A percentile compares a stretch with the other conserved stretches of the same genome.
phyloP scores from a whole-genome alignment of 2,329 filamentous ascomycete genomes.

The Xylariaceae sp. region DNA sequence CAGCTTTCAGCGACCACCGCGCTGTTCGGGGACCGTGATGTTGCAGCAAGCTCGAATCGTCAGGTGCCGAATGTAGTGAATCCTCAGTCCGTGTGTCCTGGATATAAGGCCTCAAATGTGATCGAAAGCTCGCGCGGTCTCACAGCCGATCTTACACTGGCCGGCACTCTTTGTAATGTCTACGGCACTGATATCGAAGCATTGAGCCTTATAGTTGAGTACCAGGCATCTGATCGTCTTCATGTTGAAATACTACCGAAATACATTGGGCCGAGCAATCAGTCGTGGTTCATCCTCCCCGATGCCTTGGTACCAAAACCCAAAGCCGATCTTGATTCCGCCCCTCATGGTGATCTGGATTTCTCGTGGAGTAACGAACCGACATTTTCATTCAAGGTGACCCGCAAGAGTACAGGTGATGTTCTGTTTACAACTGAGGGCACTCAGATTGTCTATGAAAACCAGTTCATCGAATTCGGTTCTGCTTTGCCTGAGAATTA shows the following conservation, averaged over 20 bases:
- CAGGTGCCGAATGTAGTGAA: constrained; percentile 58
- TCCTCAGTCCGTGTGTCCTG: constrained; percentile 60
- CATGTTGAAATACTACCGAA: constrained; percentile 66
- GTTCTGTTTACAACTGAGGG: constrained; percentile 63
- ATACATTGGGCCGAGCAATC: constrained; percentile 55
- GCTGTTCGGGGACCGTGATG: constrained; percentile 38
- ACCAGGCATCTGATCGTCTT: constrained; percentile 59
- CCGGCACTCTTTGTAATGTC: constrained; percentile 66
- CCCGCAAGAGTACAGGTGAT: constrained; percentile 55
- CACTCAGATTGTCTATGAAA: constrained; percentile 62
- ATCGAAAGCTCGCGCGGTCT: constrained; percentile 48
- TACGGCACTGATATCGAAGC: constrained; percentile 71
- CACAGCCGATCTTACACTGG: constrained; percentile 64
- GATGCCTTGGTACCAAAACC: constrained; percentile 58
- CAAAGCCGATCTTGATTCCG: constrained; percentile 35
- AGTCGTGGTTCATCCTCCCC: constrained; percentile 62
- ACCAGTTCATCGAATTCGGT: constrained; percentile 72
- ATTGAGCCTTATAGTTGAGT: constrained; percentile 62
- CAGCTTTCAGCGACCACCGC: constrained; percentile 3
- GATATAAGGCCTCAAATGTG: constrained; percentile 62
- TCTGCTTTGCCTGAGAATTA: constrained; percentile 63
- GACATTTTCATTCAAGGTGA: constrained; percentile 64
- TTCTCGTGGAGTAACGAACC: constrained; percentile 49
- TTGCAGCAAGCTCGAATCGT: constrained; percentile 55
- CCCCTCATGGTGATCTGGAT: constrained; percentile 50